A percentile compares a stretch with the other conserved stretches of the same genome.
Conservation (phyloP, 495 filamentous ascomycete species). For the Xylaria castorea region DNA sequence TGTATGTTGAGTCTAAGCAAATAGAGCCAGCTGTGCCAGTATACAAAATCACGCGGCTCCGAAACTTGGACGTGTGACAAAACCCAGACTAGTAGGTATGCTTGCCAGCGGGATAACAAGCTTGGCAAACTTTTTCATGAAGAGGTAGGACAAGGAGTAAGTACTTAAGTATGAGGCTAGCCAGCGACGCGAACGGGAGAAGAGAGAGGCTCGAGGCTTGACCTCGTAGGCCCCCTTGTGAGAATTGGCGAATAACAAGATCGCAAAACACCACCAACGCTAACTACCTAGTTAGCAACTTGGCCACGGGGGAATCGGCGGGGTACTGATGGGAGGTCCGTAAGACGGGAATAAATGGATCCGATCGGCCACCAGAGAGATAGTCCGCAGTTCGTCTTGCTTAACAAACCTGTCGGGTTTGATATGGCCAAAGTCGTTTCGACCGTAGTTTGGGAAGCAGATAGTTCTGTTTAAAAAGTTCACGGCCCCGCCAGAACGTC, state of each 20-base stretch:
- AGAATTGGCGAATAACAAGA: conserved; percentile 27
- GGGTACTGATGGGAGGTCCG: conserved; percentile 17
- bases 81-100: not conserved
- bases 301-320: conserved; percentile 23
- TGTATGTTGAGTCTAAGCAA: conserved; percentile 11
- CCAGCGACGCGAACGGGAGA: conserved; percentile 15
- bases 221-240: not conserved
- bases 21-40: conserved; percentile 15
- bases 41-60: conserved; percentile 24
- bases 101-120: conserved; percentile 15
- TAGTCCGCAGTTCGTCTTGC: not conserved
- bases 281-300: too few species aligned
- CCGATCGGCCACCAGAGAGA: conserved; percentile 22
- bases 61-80: conserved; percentile 18
- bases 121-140: conserved; percentile 6
- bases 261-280: conserved; percentile 17
- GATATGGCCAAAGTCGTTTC: conserved; percentile 6
- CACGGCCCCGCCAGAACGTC: not conserved
- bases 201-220: conserved; percentile 20
- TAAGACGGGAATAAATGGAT: conserved; percentile 27
- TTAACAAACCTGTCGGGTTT: not conserved
- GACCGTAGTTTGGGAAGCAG: not conserved
- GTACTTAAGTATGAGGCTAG: conserved; percentile 15
- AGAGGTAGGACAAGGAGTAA: conserved; percentile 6
- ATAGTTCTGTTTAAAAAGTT: conserved; percentile 5